Percentiles rank a stretch among this genome's conserved stretches.
These are phyloP conservation scores for Phytophthora sansomeana DNA, from an alignment of 352 stramenopile genomes.

Conservation along the genomic window DNA sequence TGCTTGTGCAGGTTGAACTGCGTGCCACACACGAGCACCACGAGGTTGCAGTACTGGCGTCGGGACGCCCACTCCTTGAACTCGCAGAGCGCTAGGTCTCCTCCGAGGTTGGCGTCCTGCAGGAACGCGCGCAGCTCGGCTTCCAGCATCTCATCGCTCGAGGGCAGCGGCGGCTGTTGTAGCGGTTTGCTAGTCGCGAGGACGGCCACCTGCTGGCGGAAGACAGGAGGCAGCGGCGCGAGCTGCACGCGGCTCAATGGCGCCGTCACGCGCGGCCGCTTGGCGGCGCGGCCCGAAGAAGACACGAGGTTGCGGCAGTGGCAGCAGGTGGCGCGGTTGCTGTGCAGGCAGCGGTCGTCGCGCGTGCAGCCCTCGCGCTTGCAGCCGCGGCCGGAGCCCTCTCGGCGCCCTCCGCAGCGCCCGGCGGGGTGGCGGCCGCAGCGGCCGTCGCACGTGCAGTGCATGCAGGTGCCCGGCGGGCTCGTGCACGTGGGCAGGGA, in stretches of 20 bases:
- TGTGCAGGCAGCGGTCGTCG: constrained; percentile 75
- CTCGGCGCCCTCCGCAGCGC: constrained; percentile 63
- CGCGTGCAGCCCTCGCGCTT: constrained; percentile 66
- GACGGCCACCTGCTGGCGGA: constrained; percentile 2
- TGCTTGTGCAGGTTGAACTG: constrained; percentile 84
- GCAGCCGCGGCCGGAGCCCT: constrained; percentile 72
- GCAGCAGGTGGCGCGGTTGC: constrained; percentile 77
- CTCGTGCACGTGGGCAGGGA: constrained; percentile 68
- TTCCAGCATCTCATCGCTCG: constrained; percentile 27
- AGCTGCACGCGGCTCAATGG: no score
- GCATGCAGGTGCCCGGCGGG: constrained; percentile 73
- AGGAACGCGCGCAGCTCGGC: constrained; percentile 44
- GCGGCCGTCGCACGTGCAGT: constrained; percentile 82
- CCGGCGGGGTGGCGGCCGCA: constrained; percentile 66
- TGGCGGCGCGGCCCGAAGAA: constrained; percentile 51
- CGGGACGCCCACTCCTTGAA: constrained; percentile 58
- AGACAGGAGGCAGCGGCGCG: constrained; percentile 8
- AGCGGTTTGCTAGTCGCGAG: constrained; percentile 15
- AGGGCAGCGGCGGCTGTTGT: constrained; percentile 4
- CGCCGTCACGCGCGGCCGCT: constrained; percentile 36
- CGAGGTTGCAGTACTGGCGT: constrained; percentile 59
- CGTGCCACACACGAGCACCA: constrained; percentile 63
- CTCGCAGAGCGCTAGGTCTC: constrained; percentile 59
- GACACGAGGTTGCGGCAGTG: constrained; percentile 83
- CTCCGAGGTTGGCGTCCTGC: constrained; percentile 36